Evolutionary conservation across 495 filamentous ascomycete genomes (phyloP), one percentile per base, ranked within the genome.

Genomic region (Aspergillus incahuasiensis): DNA sequence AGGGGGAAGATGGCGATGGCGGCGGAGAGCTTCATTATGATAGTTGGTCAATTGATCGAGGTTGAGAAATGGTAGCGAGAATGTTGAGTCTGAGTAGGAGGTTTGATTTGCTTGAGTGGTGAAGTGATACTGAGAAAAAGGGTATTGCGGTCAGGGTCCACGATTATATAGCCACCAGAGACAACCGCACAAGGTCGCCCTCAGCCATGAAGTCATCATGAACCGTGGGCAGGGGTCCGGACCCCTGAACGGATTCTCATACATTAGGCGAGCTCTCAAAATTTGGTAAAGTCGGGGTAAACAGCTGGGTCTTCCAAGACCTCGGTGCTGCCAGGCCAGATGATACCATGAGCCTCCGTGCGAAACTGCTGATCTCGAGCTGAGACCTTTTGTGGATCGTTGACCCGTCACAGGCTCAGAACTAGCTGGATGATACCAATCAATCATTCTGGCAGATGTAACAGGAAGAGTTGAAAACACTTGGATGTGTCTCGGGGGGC

Each of bases 1-100:
- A 53, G 50, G 39, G 50, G 1, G 50, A 52, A 25, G 21, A 25
- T 19, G 39, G 50, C 12, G 12, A 53, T 16, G 7, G 25, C 18
- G 19, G 40, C 28, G 40, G 39, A 53, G 50, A 53, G n/a, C 50
- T 53, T 53, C 50, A 53, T 53, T 44, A 44, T 53, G 50, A 24
- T 6, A 16, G 45, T 4, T 3, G n/a, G 45, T 25, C 43, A 46
- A 28, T n/a, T 32, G 28, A 24, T n/a, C n/a, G n/a, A n/a, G n/a
- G n/a, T n/a, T n/a, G n/a, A n/a, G n/a, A n/a, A n/a, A n/a, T n/a
- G n/a, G n/a, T n/a, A n/a, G n/a, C n/a, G n/a, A n/a, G n/a, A n/a
- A n/a, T n/a, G n/a, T n/a, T n/a, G n/a, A n/a, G n/a, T n/a, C n/a
- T n/a, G 25, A 28, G 25, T 28, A 28, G 25, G 25, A 28, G 3